Base-by-base conservation (phyloP, 2,329 filamentous ascomycete species). In the Dactylellina parvicollis region DNA sequence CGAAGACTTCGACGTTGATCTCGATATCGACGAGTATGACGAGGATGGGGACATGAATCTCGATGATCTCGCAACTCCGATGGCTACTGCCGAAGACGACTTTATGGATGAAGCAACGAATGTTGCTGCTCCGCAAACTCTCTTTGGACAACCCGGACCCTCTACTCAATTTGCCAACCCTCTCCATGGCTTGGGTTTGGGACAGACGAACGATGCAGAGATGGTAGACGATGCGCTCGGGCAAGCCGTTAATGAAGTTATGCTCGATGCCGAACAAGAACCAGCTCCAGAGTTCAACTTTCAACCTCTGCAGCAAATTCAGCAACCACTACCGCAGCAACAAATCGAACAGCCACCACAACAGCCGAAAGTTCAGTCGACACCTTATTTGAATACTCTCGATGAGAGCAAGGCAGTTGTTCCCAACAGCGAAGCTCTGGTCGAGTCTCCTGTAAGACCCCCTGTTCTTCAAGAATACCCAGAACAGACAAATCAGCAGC, bases 141-240 rank as follows among this genome's bases (percentile, higher is more conserved):
- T 71, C 40, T 71, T 64, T 26, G 66, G 57, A n/a, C 66, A 71
- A 40, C 65, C 66, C 10, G 57, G 49, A 20, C 50, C 57, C 28
- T 56, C 66, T 22, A 47, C 16, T 22, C 54, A 16, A 14, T 61
- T 49, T 16, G 3, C 24, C 20, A 34, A 47, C 24, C 28, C 38
- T 8, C 28, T 7, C 14, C 38, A 61, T 18, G 24, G 8, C 5
- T 8, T 65, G n/a, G 38, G 22, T 20, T 24, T 28, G 22, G 60
- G 42, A 14, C 60, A 56, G 32, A 38, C 44, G 14, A 61, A 54
- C 14, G 69, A 73, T 22, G 69, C 60, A n/a, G 69, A 73, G 38
- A 73, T 73, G 69, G 60, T 54, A n/a, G 69, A 73, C 20, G 69
- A 73, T 28, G 36, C 69, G 28, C 34, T 66, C n/a, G 59, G 34